Conservation (phyloP, 805 yeast genomes). For the Yarrowia sp. region DNA sequence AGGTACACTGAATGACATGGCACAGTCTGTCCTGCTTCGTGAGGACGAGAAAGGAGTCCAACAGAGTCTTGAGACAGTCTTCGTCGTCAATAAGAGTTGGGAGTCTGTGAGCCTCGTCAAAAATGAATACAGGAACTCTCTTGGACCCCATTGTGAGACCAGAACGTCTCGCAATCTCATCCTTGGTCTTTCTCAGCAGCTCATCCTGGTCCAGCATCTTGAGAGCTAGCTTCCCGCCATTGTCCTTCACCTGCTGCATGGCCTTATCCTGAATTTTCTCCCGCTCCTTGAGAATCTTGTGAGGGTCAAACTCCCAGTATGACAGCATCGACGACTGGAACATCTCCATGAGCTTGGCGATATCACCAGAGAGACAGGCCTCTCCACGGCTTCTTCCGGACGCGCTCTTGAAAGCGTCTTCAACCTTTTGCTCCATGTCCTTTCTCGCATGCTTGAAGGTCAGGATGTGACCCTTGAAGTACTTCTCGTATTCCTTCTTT, state of each 20-base stretch:
- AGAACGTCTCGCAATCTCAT: conserved; percentile 14
- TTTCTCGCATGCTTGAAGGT: conserved; percentile 31
- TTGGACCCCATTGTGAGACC: conserved; percentile 17
- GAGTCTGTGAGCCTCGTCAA: conserved; percentile 32
- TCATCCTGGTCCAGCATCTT: conserved; percentile 18
- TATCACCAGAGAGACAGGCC: conserved; percentile 27
- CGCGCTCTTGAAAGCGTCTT: conserved; percentile 20
- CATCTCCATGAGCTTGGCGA: conserved; percentile 28
- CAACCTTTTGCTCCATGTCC: conserved; percentile 27
- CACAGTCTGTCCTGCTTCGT: conserved; percentile 32
- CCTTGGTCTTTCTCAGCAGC: conserved; percentile 15
- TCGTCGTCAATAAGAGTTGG: conserved; percentile 21
- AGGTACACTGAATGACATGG: conserved; percentile 31
- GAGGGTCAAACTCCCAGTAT: conserved; percentile 32
- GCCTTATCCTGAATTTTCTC: conserved; percentile 22
- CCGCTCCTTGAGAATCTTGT: conserved; percentile 22
- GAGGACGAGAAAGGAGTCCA: conserved; percentile 31
- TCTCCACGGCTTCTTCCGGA: neutral
- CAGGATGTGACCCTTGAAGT: conserved; percentile 31
- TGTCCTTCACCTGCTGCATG: conserved; percentile 8
- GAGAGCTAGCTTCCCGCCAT: neutral
- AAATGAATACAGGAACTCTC: conserved; percentile 30
- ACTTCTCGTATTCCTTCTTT: conserved; percentile 24
- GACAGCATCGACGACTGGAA: conserved; percentile 29
- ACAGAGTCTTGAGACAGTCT: conserved; percentile 27